Evolutionary conservation across 768 basidiomycete genomes (phyloP), one percentile per base, ranked within the genome.

Genomic region (Suillus spraguei): DNA sequence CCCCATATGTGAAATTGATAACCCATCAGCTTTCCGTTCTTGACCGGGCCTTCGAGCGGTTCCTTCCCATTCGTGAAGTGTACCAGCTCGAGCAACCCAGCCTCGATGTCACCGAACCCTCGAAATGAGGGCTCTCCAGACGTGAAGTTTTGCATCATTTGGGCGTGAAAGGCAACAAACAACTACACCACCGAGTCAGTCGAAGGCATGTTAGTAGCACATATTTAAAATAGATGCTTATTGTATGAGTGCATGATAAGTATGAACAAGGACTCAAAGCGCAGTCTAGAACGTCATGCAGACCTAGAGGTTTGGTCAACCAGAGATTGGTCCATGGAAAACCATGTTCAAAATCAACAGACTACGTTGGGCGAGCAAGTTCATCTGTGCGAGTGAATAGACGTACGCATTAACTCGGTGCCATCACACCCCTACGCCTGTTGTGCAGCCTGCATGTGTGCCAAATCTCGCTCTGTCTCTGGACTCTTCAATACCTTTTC

Each of bases 401-500:
- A 41, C 56, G 24, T 58, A 58, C 56, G 41, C 56, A 58, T 32
- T 6, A 28, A 39, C 17, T 35, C 9, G 17, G 20, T 39, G 38
- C 4, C 38, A 28, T 28, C 17, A 41, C 56, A 41, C 24, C 11
- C 20, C 17, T 58, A 58, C 10, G 39, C 41, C 24, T 58, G 28
- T 41, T 58, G 56, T 32, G 56, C 56, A 55, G 46, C 54, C 50
- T 61, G 59, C 58, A 65, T 53, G 53, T 72, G 72, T 5, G 66
- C 72, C 44, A 79, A 63, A 62, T 85, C 83, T 59, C 83, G 84
- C 74, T 88, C 86, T 17, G 79, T 80, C 70, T 87, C 85, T 8
- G 91, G 91, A 68, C 91, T 92, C 67, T 79, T 82, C 47, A 92
- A 68, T 39, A 94, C 72, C 60, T 78, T 82, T 70, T 92, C 87